Base-by-base conservation (phyloP, 2,329 filamentous ascomycete species). In the Allantophomopsis cytisporea region DNA sequence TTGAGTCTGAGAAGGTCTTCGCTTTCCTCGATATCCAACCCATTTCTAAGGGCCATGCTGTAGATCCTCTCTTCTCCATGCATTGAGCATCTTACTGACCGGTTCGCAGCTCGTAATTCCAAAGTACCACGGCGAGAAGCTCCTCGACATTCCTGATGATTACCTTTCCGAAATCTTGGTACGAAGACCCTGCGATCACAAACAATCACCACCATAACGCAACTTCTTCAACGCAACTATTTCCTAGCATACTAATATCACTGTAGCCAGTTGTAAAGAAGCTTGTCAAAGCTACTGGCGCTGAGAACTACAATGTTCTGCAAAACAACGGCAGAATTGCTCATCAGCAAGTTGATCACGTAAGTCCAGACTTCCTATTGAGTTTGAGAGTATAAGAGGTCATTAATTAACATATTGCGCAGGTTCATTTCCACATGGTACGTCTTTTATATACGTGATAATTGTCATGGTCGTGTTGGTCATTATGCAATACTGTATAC, bases 11-110 rank as follows among this genome's bases (percentile, higher is more conserved):
- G 31, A 94, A 89, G 66, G 84, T 89, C 35, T 71, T 94, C 45
- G 91, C 91, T 8, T 98, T 98, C 61, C 81, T 98, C 49, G 91
- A 98, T 60, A 95, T 98, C 63, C 80, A 86, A 48, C 91, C 91
- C 4, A 66, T 96, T 16, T 86, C 80, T 60, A 74, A 74, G 55
- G 91, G 91, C 41, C 91, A 98, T 56, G 84, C 88, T 48, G 89
- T 95, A 69, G 53, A 77, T 61, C 23, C 3, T 36, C 33, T 23
- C 33, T 23, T 33, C 35, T 14, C 10, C 20, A 20, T n/a, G 20
- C 6, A n/a, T 7, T 16, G 23, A 17, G 14, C 34, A 23, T 35
- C 8, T 14, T 41, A 44, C 43, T 35, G 37, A 39, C 14, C 33
- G 4, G 14, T 2, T 23, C 17, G 33, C 43, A 56, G 89, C 86